These are phyloP conservation scores for Sporothrix luriei DNA, from an alignment of 2,329 filamentous ascomycete genomes.

Conservation along the genomic window DNA sequence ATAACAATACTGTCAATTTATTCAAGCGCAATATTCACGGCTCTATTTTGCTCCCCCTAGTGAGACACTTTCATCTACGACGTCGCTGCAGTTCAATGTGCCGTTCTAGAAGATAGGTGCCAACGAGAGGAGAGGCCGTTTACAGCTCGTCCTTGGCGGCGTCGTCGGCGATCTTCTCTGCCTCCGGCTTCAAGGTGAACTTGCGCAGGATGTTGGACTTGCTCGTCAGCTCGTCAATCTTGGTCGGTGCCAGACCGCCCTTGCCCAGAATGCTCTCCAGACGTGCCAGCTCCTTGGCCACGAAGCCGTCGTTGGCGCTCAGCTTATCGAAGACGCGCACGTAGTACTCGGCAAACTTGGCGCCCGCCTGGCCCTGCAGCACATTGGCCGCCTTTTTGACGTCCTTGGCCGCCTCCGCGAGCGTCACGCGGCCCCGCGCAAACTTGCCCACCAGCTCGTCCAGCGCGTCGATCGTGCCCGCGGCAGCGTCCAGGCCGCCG, in stretches of 20 bases:
- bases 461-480: conserved; percentile 79
- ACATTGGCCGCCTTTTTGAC: conserved; percentile 69
- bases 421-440: conserved; percentile 58
- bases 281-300: conserved; percentile 80
- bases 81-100: background rate
- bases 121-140: conserved; percentile 42
- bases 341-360: conserved; percentile 92
- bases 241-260: conserved; percentile 80
- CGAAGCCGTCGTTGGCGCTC: conserved; percentile 73
- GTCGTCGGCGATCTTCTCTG: conserved; percentile 53
- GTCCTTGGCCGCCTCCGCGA: conserved; percentile 68
- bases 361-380: conserved; percentile 62
- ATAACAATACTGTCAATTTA: background rate
- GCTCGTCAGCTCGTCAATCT: conserved; percentile 83
- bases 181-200: conserved; percentile 66
- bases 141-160: conserved; percentile 71
- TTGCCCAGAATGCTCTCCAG: conserved; percentile 80
- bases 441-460: conserved; percentile 77
- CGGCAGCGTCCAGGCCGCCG: conserved; percentile 74
- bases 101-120: background rate
- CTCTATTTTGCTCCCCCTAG: background rate
- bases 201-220: conserved; percentile 85
- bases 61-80: background rate
- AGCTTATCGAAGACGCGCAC: conserved; percentile 88
- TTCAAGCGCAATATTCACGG: background rate